Evolutionary conservation across 1,139 yeast species (phyloP), one percentile per base, ranked within the genome.

Genomic region (Nakaseomyces uthaithaninus): DNA sequence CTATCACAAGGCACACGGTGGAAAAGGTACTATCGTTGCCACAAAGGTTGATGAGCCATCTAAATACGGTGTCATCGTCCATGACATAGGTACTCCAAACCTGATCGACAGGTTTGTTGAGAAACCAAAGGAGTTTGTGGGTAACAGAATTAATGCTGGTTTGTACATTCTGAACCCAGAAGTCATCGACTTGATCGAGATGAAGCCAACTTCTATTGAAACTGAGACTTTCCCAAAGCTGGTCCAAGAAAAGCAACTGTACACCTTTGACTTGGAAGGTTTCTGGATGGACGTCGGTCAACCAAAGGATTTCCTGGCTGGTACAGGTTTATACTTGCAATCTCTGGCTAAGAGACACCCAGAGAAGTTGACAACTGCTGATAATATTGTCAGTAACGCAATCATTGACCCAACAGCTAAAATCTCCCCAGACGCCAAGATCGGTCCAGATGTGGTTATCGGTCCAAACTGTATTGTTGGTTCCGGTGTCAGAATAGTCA

Each of bases 261-360:
- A 80, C 75, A 87, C 97, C 44, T 93, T 85, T 62, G 99, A 93
- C 67, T 79, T 93, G 63, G 96, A 91, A 72, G 98, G 98, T 53
- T 93, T 80, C 84, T 93, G 99, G 99, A 93, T 93, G 98, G 99
- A 93, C 67, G 96, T 93, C 56, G 99, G 99, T 67, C 99, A 93
- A 74, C 99, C 99, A 75, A 91, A 91, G 78, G 99, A 93, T 70
- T 93, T 87, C 80, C 73, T 93, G 57, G 80, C 95, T 46, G 99
- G 99, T 66, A 86, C 97, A 60, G 80, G 87, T 55, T 75, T 91
- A 53, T 93, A 89, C 76, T 75, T 93, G 66, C 75, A 84, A 62
- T 81, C 97, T 44, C 71, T 87, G 61, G 67, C 93, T 56, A 83
- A 82, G 75, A 85, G 81, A 70, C 63, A 69, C 55, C 85, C 96